Base-by-base conservation (phyloP, 495 filamentous ascomycete species). In the Xylaria sp. region DNA sequence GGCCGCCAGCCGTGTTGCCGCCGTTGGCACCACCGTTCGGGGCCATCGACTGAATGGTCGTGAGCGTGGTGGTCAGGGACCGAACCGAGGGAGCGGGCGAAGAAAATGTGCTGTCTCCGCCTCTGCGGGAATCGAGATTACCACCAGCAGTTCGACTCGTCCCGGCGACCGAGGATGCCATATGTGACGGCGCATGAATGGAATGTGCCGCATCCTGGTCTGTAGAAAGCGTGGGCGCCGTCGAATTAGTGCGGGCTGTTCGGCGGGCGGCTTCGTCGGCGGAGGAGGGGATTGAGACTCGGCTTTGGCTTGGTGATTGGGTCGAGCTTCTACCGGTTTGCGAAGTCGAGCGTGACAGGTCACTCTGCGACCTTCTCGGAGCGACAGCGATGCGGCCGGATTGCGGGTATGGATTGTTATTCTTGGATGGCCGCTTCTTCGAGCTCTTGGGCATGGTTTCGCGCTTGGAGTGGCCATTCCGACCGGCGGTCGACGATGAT, bases 51-150 rank as follows among this genome's bases (percentile, higher is more conserved):
- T 99, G 96, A 59, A 98, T 95, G 0, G 96, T 99, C 0, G 96
- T 99, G 62, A 99, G 87, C 5, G 96, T 98, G 0, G 96, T 99
- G 1, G 96, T 94, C 61, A 99, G 85, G 0, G 95, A 98, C 65
- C 92, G 93, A 33, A 96, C 90, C 5, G 95, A 98, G 4, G 94
- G 95, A 12, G 93, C 91, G 5, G 95, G 96, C 0, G 96, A 98
- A 8, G 95, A 97, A 79, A 97, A 98, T 11, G 93, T 96, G 86
- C 93, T 95, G 75, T 89, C 93, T 21, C 91, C 92, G 64, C 92
- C 93, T 57, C 89, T 86, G 52, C 85, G 87, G 4, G 88, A 88
- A 68, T 91, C 90, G 55, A 92, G 73, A 11, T 87, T 89, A 67
- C 90, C 89, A 15, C 86, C 89, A 35, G 86, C 86, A 66, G 91